Base-by-base conservation (phyloP, 2,329 filamentous ascomycete genomes). In the Ophiostoma piceae region DNA sequence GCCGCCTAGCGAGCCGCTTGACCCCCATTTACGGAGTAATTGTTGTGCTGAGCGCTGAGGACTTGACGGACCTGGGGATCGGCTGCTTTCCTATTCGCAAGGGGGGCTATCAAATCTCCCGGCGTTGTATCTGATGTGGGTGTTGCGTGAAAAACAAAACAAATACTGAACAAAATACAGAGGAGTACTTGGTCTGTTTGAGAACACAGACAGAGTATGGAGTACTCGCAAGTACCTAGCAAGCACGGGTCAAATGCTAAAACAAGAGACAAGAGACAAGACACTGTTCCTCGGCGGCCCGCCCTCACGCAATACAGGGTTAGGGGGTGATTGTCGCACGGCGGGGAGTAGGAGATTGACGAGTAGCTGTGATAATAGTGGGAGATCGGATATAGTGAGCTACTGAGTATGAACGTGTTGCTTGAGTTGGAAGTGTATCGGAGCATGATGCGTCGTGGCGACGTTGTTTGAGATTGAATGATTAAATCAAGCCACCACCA, bases 21-120 rank as follows among this genome's bases (percentile, higher is more conserved):
- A 19, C 43, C 43, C 43, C 43, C 43, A 47, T n/a, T 19, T 19
- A 47, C 16, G 14, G 14, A 47, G 43, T 47, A n/a, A 19, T 47
- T 19, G 41, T 16, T 2, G 14, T n/a, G 14, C 43, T 6, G 43
- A 47, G 14, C 16, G 16, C 43, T 19, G 43, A 47, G 16, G 19
- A 19, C 51, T 26, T 14, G 51, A 26, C 3, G 71, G 72, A 71
- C 68, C 71, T 73, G 69, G 73, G 72, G 71, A 69, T 67, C 70
- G 71, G 69, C 51, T 62, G 71, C 67, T 39, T 69, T 69, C 68
- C 69, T 71, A 70, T 73, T 71, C 70, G 70, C 70, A 71, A 70
- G 43, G 64, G 47, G 47, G 67, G 26, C 62, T 68, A 70, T 71
- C 70, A 71, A 70, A 72, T 68, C 66, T 69, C 66, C 72, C 67